phyloP scores from a whole-genome alignment of 1,284 basidiomycete species.

The Trametes polyzona region DNA sequence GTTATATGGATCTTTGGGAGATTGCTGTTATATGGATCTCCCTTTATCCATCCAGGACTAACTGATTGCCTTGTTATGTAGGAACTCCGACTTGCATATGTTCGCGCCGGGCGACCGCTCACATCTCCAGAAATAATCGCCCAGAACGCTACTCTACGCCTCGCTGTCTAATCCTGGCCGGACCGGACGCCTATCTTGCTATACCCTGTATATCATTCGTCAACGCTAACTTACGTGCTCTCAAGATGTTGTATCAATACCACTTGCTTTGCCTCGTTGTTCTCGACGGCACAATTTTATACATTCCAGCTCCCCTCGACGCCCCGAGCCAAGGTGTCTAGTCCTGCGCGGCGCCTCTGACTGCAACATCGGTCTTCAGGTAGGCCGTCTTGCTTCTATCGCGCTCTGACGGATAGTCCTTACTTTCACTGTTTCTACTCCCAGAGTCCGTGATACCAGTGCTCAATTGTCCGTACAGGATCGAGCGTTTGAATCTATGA shows the following conservation, averaged over 20 bases:
- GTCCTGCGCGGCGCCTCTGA: too few species aligned
- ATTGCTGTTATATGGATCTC: too few species aligned
- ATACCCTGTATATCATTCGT: slow-evolving; percentile 4
- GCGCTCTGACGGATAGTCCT: too few species aligned
- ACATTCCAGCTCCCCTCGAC: too few species aligned
- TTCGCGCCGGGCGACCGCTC: slow-evolving; percentile 28
- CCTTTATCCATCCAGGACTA: background rate
- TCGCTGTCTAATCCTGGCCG: slow-evolving; percentile 17
- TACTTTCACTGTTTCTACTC: too few species aligned
- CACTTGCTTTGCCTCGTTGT: background rate
- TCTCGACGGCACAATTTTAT: background rate
- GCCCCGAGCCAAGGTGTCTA: too few species aligned
- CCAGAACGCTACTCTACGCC: slow-evolving; percentile 20
- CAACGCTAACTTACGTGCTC: background rate
- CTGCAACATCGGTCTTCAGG: too few species aligned
- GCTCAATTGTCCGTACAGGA: background rate
- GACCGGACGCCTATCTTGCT: background rate
- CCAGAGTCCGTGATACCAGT: too few species aligned
- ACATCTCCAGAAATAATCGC: slow-evolving; percentile 33
- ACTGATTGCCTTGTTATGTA: slow-evolving; percentile 8
- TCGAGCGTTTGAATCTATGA: too few species aligned
- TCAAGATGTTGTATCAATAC: slow-evolving; percentile 18
- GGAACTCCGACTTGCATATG: slow-evolving; percentile 34
- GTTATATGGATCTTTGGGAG: too few species aligned
- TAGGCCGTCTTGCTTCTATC: too few species aligned